A percentile compares a stretch with the other conserved stretches of the same genome.
These are phyloP conservation scores for Talaromyces atroroseus DNA, from an alignment of 2,329 filamentous ascomycete genomes.

Conservation along the genomic window DNA sequence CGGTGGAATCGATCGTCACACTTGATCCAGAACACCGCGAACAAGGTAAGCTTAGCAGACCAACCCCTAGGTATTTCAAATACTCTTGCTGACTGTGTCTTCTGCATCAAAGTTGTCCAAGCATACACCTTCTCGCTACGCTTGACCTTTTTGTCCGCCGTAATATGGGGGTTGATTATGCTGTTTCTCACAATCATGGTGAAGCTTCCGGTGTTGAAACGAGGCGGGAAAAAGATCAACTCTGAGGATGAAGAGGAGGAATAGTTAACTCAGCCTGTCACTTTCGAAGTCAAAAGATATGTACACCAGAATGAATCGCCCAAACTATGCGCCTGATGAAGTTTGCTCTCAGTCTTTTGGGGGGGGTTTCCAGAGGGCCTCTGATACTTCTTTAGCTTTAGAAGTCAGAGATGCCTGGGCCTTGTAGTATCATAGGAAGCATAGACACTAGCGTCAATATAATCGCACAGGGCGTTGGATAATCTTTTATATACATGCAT, in stretches of 20 bases:
- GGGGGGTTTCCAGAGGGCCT: no score
- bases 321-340: no score
- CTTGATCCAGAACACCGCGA: conserved; percentile 41
- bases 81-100: not conserved
- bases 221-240: conserved; percentile 5
- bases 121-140: conserved; percentile 34
- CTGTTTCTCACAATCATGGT: conserved; percentile 28
- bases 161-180: conserved; percentile 31
- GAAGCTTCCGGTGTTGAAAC: conserved; percentile 28
- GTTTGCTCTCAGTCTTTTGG: no score
- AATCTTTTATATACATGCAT: no score
- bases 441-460: no score
- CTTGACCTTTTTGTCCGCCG: conserved; percentile 34
- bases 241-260: conserved; percentile 1
- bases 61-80: not conserved
- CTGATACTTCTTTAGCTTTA: no score
- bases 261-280: not conserved
- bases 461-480: no score
- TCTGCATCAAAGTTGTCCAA: conserved; percentile 26
- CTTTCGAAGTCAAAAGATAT: not conserved
- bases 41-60: conserved; percentile 36
- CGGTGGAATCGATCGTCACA: conserved; percentile 44
- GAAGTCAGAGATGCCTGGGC: no score
- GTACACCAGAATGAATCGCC: no score
- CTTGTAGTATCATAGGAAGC: no score